phyloP scores from a whole-genome alignment of 116 monocot genomes.

The Cymodocea nodosa region DNA sequence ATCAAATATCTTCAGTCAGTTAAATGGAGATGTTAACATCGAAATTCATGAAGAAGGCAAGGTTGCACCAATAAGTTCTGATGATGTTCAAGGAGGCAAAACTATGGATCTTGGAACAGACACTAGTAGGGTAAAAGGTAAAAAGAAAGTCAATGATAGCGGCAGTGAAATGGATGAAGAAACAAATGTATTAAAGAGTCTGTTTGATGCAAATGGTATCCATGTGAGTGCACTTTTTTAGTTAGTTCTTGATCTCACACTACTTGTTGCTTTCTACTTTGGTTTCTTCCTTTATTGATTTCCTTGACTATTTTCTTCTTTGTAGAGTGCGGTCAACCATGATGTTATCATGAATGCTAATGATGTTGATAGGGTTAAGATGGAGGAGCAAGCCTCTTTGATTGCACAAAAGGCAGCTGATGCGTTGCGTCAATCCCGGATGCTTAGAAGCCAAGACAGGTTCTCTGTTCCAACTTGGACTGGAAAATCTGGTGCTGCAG shows the following conservation, averaged over 20 bases:
- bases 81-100: not conserved
- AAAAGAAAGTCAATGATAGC: constrained; percentile 13
- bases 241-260: not conserved
- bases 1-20: constrained; percentile 76
- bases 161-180: constrained; percentile 35
- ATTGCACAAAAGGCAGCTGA: constrained; percentile 86
- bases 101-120: constrained; percentile 2
- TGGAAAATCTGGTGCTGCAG: constrained; percentile 73
- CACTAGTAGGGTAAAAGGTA: constrained; percentile 16
- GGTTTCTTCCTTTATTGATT: not conserved
- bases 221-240: constrained; percentile 32
- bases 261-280: constrained; percentile 1
- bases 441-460: constrained; percentile 61
- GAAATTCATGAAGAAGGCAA: constrained; percentile 13
- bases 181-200: constrained; percentile 47
- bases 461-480: constrained; percentile 92
- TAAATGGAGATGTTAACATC: constrained; percentile 48
- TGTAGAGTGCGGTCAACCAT: constrained; percentile 87
- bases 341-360: constrained; percentile 83
- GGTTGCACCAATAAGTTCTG: constrained; percentile 1
- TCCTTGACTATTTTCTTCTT: not conserved
- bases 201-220: constrained; percentile 76
- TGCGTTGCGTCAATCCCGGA: constrained; percentile 63
- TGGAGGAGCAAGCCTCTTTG: constrained; percentile 76
- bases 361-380: constrained; percentile 46